Evolutionary conservation across 306 rosid species (phyloP).

Genomic region (Calophaca sinica): DNA sequence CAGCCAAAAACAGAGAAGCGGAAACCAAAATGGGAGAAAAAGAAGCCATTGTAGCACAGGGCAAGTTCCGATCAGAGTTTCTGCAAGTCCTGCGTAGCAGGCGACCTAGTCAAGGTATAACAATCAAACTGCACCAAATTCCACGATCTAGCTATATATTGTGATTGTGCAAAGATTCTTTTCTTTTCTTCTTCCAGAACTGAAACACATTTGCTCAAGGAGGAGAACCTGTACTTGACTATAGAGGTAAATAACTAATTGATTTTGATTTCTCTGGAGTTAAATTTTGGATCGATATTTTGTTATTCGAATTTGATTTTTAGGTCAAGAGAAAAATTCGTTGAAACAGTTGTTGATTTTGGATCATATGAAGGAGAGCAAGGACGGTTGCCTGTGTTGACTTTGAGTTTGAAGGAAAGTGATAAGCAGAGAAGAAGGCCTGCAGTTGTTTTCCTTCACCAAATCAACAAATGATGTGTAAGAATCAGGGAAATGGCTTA

Average conservation of each 20-base stretch:
- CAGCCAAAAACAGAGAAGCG: neutral
- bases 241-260: conserved; percentile 73
- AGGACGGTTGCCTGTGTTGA: conserved; percentile 82
- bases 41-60: conserved; percentile 42
- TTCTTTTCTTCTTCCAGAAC: neutral
- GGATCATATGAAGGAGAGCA: conserved; percentile 79
- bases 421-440: conserved; percentile 62
- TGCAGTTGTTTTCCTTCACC: conserved; percentile 79
- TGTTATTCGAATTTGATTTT: conserved; percentile 27
- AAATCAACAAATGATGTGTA: too few relatives aligned
- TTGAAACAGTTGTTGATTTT: conserved; percentile 22
- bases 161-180: neutral
- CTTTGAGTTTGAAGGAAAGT: conserved; percentile 73
- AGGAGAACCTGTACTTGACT: conserved; percentile 75
- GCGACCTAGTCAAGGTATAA: conserved; percentile 59
- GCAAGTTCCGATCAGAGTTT: conserved; percentile 64
- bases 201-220: conserved; percentile 51
- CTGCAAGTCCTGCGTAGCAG: conserved; percentile 58
- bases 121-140: neutral
- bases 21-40: conserved; percentile 52
- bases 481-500: too few relatives aligned
- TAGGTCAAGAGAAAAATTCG: conserved; percentile 6
- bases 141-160: neutral
- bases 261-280: neutral
- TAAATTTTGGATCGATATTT: conserved; percentile 14